Conservation (phyloP, 2,329 filamentous ascomycete species). For the Colletotrichum magnum region DNA sequence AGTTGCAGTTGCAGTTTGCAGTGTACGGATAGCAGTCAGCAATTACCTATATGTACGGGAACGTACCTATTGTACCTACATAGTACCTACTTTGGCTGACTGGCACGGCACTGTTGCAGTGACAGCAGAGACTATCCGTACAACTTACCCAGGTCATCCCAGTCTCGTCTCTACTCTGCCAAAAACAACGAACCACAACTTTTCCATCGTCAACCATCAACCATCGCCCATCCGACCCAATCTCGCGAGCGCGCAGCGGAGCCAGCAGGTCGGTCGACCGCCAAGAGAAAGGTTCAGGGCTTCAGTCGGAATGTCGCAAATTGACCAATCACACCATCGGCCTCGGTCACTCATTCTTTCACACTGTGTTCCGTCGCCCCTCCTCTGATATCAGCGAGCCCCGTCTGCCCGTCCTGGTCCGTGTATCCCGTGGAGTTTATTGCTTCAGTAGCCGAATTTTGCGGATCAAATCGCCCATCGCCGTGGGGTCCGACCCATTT, state of each 20-base stretch:
- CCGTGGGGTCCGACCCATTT: constrained; percentile 16
- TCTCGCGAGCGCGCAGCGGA: neutral
- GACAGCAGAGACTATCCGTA: no score
- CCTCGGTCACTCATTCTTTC: neutral
- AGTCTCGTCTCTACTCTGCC: no score
- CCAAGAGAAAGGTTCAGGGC: constrained; percentile 1
- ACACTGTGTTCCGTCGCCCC: constrained; percentile 23
- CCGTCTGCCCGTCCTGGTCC: neutral
- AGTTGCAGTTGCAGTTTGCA: neutral
- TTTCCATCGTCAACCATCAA: no score
- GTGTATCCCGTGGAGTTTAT: constrained; percentile 24
- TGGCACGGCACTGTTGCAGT: no score
- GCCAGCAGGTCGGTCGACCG: constrained; percentile 11
- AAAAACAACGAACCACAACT: no score
- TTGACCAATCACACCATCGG: constrained; percentile 33
- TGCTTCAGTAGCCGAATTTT: constrained; percentile 16
- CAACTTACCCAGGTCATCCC: no score
- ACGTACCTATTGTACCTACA: no score
- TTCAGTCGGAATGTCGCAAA: constrained; percentile 17
- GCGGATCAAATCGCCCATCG: constrained; percentile 9
- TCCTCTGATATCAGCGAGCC: neutral
- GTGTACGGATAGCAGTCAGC: no score
- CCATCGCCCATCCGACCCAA: neutral
- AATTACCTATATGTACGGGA: no score
- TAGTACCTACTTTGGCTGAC: no score